Base-by-base conservation (phyloP, 495 filamentous ascomycete species). In the Xylaria grammica region DNA sequence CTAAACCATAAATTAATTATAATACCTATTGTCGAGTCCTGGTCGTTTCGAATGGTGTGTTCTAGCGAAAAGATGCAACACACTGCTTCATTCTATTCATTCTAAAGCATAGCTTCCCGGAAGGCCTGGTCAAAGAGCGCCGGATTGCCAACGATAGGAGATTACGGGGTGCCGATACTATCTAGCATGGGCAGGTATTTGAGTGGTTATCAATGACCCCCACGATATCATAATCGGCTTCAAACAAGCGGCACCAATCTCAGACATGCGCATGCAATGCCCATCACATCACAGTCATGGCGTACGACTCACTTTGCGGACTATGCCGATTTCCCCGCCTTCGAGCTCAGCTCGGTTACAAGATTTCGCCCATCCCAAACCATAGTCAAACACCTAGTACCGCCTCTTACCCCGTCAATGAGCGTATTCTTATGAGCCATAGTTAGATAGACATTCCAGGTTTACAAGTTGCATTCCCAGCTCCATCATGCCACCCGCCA, bases 401-500 rank as follows among this genome's bases (percentile, higher is more conserved):
- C 11, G 34, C 34, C 11, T 36, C 34, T 36, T 36, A 36, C 34
- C 11, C 34, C 13, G 8, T 6, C 4, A 34, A 7, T 10, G 8
- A 34, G 29, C 19, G 30, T 53, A 4, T 22, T 36, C 30, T 22
- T 15, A 19, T 34, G 51, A 11, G 3, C 30, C 27, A 2, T 4
- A 42, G 15, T 20, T 36, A 54, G 20, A 55, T 27, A 42, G n/a
- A n/a, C n/a, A n/a, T n/a, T 56, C 20, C 40, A 17, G 13, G 27
- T 5, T 30, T 27, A n/a, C 4, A 9, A 17, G 40, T n/a, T 32
- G 11, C 8, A 36, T 34, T 3, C 13, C 7, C 7, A 59, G 19
- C 19, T n/a, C 20, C 15, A 30, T 27, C 6, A 72, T 72, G 70
- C 60, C 71, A 53, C 60, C 49, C 19, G 74, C 72, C 46, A 72